A percentile compares a stretch with the other conserved stretches of the same genome.
These are phyloP conservation scores for Cystobasidium pallidum DNA, from an alignment of 1,284 basidiomycete genomes.

Conservation along the genomic window DNA sequence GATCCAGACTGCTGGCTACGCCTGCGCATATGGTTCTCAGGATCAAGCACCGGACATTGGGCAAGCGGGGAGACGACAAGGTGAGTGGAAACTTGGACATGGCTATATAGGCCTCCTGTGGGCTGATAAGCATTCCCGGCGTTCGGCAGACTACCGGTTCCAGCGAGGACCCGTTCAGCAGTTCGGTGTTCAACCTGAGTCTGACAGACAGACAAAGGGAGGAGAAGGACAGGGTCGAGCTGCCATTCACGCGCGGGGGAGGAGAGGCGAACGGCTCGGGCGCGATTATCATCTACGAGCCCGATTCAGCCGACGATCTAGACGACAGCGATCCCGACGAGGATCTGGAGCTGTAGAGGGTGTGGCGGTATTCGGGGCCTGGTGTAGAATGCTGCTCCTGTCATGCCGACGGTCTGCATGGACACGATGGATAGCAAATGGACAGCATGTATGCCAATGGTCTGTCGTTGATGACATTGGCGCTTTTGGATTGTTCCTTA, in stretches of 20 bases:
- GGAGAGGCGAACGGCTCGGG: slow-evolving; percentile 48
- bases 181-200: slow-evolving; percentile 76
- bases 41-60: not conserved
- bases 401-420: not conserved
- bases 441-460: too few relatives aligned
- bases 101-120: not conserved
- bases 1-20: not conserved
- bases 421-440: too few relatives aligned
- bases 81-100: not conserved
- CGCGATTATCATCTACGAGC: slow-evolving; percentile 68
- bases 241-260: slow-evolving; percentile 75
- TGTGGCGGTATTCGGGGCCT: not conserved
- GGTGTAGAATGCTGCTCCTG: not conserved
- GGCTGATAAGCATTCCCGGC: not conserved
- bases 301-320: slow-evolving; percentile 83
- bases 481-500: too few relatives aligned
- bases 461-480: too few relatives aligned
- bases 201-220: slow-evolving; percentile 81
- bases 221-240: slow-evolving; percentile 74
- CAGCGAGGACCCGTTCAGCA: not conserved
- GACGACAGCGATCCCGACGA: slow-evolving; percentile 89
- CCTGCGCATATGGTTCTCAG: slow-evolving; percentile 3
- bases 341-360: slow-evolving; percentile 71
- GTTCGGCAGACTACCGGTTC: not conserved
- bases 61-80: not conserved